Evolutionary conservation across 2,329 filamentous ascomycete species (phyloP).

Genomic region (Ophiostoma quercus): DNA sequence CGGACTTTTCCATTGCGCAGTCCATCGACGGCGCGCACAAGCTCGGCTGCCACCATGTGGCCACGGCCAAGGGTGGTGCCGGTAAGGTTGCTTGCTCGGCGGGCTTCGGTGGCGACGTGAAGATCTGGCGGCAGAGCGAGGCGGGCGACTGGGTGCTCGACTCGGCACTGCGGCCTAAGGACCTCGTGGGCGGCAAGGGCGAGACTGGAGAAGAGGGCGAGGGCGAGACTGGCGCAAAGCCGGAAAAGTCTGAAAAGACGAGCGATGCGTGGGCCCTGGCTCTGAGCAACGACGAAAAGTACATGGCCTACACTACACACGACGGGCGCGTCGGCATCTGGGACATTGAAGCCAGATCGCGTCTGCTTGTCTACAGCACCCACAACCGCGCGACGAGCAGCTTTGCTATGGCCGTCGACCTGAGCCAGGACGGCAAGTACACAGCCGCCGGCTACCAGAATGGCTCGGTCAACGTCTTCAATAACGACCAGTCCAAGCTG

Average conservation of each 20-base stretch:
- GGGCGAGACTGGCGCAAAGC: not conserved
- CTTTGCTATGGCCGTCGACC: conserved; percentile 82
- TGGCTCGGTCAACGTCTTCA: conserved; percentile 89
- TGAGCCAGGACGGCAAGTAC: conserved; percentile 72
- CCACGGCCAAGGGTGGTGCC: conserved; percentile 54
- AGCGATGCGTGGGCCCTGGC: conserved; percentile 84
- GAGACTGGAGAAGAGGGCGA: conserved; percentile 41
- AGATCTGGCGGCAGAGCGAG: conserved; percentile 66
- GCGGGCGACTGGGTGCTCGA: conserved; percentile 52
- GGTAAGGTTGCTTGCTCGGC: conserved; percentile 72
- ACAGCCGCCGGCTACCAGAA: conserved; percentile 92
- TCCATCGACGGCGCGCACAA: conserved; percentile 75
- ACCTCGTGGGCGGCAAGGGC: conserved; percentile 34
- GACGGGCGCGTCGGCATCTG: conserved; percentile 87
- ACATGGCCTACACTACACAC: conserved; percentile 79
- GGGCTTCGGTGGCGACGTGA: conserved; percentile 85
- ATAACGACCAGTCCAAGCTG: conserved; percentile 80
- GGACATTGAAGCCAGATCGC: conserved; percentile 56
- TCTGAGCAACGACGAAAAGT: conserved; percentile 76
- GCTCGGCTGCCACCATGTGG: conserved; percentile 86
- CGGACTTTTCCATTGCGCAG: conserved; percentile 72
- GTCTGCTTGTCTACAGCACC: conserved; percentile 57
- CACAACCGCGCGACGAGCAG: conserved; percentile 59
- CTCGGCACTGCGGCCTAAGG: conserved; percentile 40
- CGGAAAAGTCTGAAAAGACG: conserved; percentile 18